phyloP scores from a whole-genome alignment of 2,329 filamentous ascomycete genomes.

The Podosphaera aphanis region DNA sequence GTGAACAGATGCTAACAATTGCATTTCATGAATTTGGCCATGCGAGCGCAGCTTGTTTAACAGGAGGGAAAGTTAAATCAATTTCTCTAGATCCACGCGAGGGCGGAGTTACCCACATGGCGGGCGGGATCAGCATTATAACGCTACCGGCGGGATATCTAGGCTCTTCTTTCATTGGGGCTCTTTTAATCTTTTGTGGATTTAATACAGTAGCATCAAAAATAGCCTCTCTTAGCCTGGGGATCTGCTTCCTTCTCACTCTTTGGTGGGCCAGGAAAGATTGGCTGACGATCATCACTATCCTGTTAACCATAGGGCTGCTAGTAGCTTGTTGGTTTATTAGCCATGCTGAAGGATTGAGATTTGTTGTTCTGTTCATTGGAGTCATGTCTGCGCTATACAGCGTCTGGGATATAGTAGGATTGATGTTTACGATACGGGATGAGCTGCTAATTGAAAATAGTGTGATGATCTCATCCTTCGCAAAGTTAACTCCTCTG shows the following conservation, averaged over 20 bases:
- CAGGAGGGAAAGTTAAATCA: slow-evolving; percentile 49
- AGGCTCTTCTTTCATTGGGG: slow-evolving; percentile 54
- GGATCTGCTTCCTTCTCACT: slow-evolving; percentile 52
- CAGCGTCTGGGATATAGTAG: slow-evolving; percentile 58
- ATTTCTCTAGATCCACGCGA: slow-evolving; percentile 55
- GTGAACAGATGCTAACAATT: slow-evolving; percentile 43
- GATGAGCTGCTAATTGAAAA: slow-evolving; percentile 1
- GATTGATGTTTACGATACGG: slow-evolving; percentile 7
- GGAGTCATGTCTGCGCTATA: slow-evolving; percentile 65
- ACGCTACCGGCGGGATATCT: slow-evolving; percentile 60
- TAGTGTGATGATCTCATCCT: slow-evolving; percentile 59
- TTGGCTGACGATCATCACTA: slow-evolving; percentile 52
- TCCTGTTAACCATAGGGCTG: slow-evolving; percentile 45
- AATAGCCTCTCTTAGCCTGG: slow-evolving; percentile 50
- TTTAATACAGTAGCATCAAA: slow-evolving; percentile 67
- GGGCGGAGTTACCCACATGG: slow-evolving; percentile 58
- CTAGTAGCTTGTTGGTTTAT: slow-evolving; percentile 63
- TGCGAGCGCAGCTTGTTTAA: slow-evolving; percentile 47
- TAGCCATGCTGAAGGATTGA: slow-evolving; percentile 45
- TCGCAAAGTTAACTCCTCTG: slow-evolving; percentile 57
- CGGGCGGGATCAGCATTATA: slow-evolving; percentile 43
- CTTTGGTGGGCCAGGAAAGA: slow-evolving; percentile 63
- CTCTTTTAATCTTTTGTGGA: slow-evolving; percentile 54
- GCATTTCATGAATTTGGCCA: slow-evolving; percentile 66
- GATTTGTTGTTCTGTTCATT: slow-evolving; percentile 59